A percentile compares a stretch with the other conserved stretches of the same genome.
phyloP scores from a whole-genome alignment of 495 filamentous ascomycete species.

The Aspergillus nanangensis region DNA sequence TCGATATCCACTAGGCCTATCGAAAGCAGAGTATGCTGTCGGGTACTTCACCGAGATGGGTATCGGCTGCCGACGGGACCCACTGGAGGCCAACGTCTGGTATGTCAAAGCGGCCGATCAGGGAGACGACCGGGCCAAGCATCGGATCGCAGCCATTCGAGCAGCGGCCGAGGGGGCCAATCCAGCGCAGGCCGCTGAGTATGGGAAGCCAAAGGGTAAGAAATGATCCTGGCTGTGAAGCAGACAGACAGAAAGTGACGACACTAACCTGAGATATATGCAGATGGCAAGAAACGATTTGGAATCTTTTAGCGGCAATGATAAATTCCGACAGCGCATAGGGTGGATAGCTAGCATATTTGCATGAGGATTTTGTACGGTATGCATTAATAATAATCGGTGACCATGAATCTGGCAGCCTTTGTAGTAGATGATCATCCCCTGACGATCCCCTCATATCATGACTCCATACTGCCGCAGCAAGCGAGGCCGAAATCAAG shows the following conservation, averaged over 20 bases:
- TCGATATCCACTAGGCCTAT: conserved; percentile 70
- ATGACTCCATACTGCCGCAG: too few relatives aligned
- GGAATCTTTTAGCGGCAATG: conserved; percentile 15
- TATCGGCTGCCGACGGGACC: conserved; percentile 88
- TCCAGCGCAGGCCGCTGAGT: conserved; percentile 26
- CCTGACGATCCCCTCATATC: too few relatives aligned
- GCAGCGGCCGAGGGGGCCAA: conserved; percentile 75
- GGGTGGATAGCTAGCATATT: neutral
- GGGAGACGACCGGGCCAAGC: conserved; percentile 83
- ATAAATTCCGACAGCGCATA: neutral
- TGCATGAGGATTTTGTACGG: too few relatives aligned
- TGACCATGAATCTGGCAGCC: too few relatives aligned
- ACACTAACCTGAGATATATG: neutral
- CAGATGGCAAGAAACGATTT: conserved; percentile 20
- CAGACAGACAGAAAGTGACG: neutral
- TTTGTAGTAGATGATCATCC: too few relatives aligned
- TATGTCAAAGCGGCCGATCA: conserved; percentile 94
- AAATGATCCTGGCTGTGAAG: too few relatives aligned
- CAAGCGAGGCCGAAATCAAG: too few relatives aligned
- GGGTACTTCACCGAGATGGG: conserved; percentile 99
- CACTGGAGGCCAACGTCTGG: conserved; percentile 95
- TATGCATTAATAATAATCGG: too few relatives aligned
- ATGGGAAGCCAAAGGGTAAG: conserved; percentile 7
- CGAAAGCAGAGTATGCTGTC: conserved; percentile 92
- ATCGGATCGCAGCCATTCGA: conserved; percentile 78